Percentiles rank a stretch among this genome's conserved stretches.
Evolutionary conservation across 169 alveolate species (phyloP).

Genomic region (Babesia bovis): DNA sequence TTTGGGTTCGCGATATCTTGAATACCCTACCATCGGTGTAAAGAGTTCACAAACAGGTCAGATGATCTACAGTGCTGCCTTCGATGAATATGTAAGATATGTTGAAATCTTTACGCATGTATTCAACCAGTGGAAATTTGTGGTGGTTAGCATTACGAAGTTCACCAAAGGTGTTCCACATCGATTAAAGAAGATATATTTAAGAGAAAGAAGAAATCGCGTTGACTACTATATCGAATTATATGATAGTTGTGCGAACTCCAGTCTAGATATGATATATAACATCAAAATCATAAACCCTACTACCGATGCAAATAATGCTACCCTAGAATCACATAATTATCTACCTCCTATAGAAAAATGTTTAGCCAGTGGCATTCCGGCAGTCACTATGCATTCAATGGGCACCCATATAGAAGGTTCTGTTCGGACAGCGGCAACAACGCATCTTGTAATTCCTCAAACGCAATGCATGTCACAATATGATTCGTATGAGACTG

Average conservation of each 20-base stretch:
- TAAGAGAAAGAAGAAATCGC: neutral
- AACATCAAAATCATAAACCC: too few relatives aligned
- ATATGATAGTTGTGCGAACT: neutral
- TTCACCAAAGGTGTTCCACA: too few relatives aligned
- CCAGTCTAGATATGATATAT: neutral
- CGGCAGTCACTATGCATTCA: too few relatives aligned
- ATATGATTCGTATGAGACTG: too few relatives aligned
- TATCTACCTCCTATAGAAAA: too few relatives aligned
- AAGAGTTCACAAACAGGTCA: neutral
- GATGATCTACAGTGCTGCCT: neutral
- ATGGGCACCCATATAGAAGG: too few relatives aligned
- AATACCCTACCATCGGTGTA: neutral
- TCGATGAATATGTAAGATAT: neutral
- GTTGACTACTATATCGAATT: neutral
- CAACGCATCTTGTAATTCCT: too few relatives aligned
- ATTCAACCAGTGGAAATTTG: neutral
- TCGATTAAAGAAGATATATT: neutral
- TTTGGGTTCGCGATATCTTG: neutral
- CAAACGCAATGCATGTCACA: too few relatives aligned
- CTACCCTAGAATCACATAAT: too few relatives aligned
- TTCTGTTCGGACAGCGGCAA: too few relatives aligned
- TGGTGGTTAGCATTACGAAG: neutral
- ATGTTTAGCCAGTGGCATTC: too few relatives aligned
- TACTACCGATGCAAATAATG: too few relatives aligned
- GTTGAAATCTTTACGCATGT: neutral